Base-by-base conservation (phyloP, 352 stramenopile species). In the Phytophthora hybrid region DNA sequence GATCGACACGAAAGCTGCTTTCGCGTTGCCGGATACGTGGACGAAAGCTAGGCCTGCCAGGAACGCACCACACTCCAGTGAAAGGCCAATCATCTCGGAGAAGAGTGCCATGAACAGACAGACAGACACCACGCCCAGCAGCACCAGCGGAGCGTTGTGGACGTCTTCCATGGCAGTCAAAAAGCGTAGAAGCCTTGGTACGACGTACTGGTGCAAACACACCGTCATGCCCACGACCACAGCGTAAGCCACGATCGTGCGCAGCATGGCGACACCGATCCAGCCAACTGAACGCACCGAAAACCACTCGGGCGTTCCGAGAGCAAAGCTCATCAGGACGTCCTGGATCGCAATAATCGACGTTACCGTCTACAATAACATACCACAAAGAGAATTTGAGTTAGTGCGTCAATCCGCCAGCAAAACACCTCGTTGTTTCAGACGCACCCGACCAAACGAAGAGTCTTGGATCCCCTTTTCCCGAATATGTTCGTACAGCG, bases 301-400 rank as follows among this genome's bases (percentile, higher is more conserved):
- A 67, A 96, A 96, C 89, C 89, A 96, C 71, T 96, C 89, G 1
- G 89, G 89, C 0, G 89, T 94, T 13, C 88, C 89, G 4, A 96
- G 63, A 16, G 87, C 89, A 74, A 96, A 96, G 47, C 89, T 96
- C 89, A 96, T 96, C 10, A 96, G 73, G 14, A 93, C 71, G 63
- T 96, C 89, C 71, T 96, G 89, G 3, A 95, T 84, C 5, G 88
- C 89, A 73, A 96, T 95, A 80, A 96, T 94, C 3, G 89, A 86
- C 1, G 87, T 93, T 31, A 96, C 76, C 11, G 88, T 93, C 87
- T 96, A 73, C 19, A 59, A n/a, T 26, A 66, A 3, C 32, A 55
- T 66, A 13, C n/a, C n/a, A n/a, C 46, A 73, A 49, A 49, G 63
- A 59, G 59, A 5, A 53, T 67, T 59, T 52, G 37, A 44, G 34